Base-by-base conservation (phyloP, 108 stramenopile genomes). In the Conticribra weissflogii region DNA sequence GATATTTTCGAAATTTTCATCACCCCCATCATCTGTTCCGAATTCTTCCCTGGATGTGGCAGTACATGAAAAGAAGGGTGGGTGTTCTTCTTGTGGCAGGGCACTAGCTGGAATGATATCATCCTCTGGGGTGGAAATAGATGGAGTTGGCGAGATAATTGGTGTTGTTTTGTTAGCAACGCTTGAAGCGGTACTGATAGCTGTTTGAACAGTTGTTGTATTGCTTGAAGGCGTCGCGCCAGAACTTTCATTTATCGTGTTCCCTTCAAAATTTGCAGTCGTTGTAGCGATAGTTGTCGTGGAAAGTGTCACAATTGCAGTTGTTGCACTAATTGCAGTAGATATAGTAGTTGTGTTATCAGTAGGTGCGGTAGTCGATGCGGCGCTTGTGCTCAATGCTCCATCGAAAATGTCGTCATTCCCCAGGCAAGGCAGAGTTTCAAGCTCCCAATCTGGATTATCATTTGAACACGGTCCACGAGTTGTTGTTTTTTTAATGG, bases 381-480 rank as follows among this genome's bases (percentile, higher is more conserved):
- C 9, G 31, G 47, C 3, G 27, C 47, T 8, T 19, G 62, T 29
- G 1, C 28, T 16, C 21, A 30, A 16, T 23, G 48, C 48, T 17
- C 29, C 62, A 28, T 63, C 62, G 30, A 50, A 50, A 27, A 63
- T 47, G 19, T 23, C 8, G n/a, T 63, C 47, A 50, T 30, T 47
- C 8, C 15, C 25, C 14, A 29, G 24, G 50, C 62, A 63, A n/a
- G 28, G 62, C 48, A 47, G 62, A 16, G 62, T 63, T 4, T 7
- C 47, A 7, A 3, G 14, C 22, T 63, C 48, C 62, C 62, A 63
- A 12, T 49, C 27, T 1, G 62, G 62, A 30, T 63, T 63, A 48
- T 63, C 62, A 23, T 63, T 63, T 7, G 62, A 63, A 29, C 62
- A 63, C 4, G 62, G 50, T 5, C 19, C 23, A 63, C 46, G 32